Evolutionary conservation across 2,329 filamentous ascomycete genomes (phyloP).

Genomic region (Simplicillium sp.): DNA sequence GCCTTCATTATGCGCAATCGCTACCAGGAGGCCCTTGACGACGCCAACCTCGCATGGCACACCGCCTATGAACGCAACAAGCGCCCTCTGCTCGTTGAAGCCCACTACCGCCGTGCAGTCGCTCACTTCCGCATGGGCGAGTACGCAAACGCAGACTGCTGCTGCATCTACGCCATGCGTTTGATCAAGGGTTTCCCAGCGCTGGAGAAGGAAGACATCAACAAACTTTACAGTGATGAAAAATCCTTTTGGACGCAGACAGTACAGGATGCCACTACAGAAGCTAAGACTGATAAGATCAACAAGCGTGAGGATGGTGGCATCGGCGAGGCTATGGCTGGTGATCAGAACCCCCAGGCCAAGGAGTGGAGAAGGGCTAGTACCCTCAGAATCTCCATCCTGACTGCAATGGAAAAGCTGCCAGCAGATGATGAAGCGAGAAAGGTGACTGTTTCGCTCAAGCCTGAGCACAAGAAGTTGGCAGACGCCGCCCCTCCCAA

Average conservation of each 20-base stretch:
- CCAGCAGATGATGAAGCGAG: conserved; percentile 33
- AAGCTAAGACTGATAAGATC: conserved; percentile 19
- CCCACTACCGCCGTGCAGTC: conserved; percentile 72
- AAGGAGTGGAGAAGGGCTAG: conserved; percentile 30
- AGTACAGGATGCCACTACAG: conserved; percentile 15
- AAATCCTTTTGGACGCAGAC: conserved; percentile 38
- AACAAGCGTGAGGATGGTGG: conserved; percentile 12
- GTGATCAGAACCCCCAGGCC: conserved; percentile 5
- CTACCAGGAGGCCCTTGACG: conserved; percentile 54
- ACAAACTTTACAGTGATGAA: conserved; percentile 23
- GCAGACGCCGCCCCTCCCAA: conserved; percentile 9
- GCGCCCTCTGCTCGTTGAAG: conserved; percentile 67
- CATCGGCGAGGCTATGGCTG: conserved; percentile 2
- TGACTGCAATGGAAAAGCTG: conserved; percentile 33
- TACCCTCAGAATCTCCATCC: conserved; percentile 36
- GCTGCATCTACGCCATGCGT: conserved; percentile 50
- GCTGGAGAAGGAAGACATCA: conserved; percentile 21
- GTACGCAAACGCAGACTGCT: conserved; percentile 66
- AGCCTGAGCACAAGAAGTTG: conserved; percentile 21
- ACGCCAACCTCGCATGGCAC: conserved; percentile 58
- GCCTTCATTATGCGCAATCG: conserved; percentile 60
- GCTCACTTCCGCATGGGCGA: conserved; percentile 60
- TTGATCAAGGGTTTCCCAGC: conserved; percentile 22
- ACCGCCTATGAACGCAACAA: conserved; percentile 58
- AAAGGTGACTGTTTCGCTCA: conserved; percentile 28